Evolutionary conservation across 768 basidiomycete species (phyloP).

Genomic region (Antrodiella citrinella): DNA sequence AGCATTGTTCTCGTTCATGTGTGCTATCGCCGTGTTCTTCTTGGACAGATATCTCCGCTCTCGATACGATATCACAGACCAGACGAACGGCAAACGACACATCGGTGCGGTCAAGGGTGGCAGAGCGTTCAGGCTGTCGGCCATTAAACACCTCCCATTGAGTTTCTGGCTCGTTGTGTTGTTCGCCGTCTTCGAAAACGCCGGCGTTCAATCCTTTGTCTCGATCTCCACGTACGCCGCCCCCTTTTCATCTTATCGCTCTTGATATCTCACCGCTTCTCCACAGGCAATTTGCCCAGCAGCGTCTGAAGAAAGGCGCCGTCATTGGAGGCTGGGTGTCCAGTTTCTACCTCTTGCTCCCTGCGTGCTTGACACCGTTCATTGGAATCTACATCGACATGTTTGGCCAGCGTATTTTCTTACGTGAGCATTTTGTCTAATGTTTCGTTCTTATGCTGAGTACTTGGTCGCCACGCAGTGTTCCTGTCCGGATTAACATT

Average conservation of each 20-base stretch:
- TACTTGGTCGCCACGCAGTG: conserved; percentile 17
- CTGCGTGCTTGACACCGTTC: conserved; percentile 32
- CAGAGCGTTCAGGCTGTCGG: conserved; percentile 25
- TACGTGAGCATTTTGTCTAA: conserved; percentile 22
- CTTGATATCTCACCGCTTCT: too few species aligned
- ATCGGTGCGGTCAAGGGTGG: conserved; percentile 16
- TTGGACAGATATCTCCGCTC: conserved; percentile 29
- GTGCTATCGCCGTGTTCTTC: conserved; percentile 28
- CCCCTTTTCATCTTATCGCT: not conserved
- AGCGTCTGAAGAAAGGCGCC: conserved; percentile 33
- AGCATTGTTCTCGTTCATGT: conserved; percentile 29
- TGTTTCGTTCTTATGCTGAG: not conserved
- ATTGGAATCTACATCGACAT: conserved; percentile 33
- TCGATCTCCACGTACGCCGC: conserved; percentile 35
- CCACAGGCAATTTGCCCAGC: conserved; percentile 35
- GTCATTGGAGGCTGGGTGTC: conserved; percentile 38
- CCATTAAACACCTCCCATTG: conserved; percentile 26
- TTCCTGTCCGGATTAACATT: conserved; percentile 32
- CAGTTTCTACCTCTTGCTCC: conserved; percentile 34
- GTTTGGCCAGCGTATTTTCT: conserved; percentile 29
- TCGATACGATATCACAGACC: conserved; percentile 29
- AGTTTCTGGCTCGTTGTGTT: conserved; percentile 36
- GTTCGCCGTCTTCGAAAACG: conserved; percentile 34
- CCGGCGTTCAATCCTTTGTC: conserved; percentile 35
- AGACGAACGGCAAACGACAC: conserved; percentile 26